phyloP scores from a whole-genome alignment of 345 rosid species.

The sweet orange (Citrus sinensis) region DVS_A1.0 CM039163.1:51412001-51412500 shows the following conservation, averaged over 20 bases:
- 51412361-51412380: neutral
- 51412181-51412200: constrained; percentile 94
- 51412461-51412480: constrained; percentile 87
- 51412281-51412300: constrained; percentile 72
- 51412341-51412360: neutral
- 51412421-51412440: constrained; percentile 99
- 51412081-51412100: neutral
- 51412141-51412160: constrained; percentile 96
- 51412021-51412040: neutral
- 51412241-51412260: constrained; percentile 75
- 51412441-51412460: constrained; percentile 99
- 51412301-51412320: constrained; percentile 8
- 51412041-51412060: neutral
- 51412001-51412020: neutral
- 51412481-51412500: constrained; percentile 89
- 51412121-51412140: constrained; percentile 53
- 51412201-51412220: constrained; percentile 85
- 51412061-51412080: neutral
- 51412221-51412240: constrained; percentile 61
- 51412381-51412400: neutral
- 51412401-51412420: constrained; percentile 68
- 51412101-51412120: neutral
- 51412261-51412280: constrained; percentile 83
- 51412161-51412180: constrained; percentile 99
- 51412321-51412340: neutral